Evolutionary conservation across 208 protist genomes (phyloP).

Genomic region (Kentomonas sorsogonicus): DNA sequence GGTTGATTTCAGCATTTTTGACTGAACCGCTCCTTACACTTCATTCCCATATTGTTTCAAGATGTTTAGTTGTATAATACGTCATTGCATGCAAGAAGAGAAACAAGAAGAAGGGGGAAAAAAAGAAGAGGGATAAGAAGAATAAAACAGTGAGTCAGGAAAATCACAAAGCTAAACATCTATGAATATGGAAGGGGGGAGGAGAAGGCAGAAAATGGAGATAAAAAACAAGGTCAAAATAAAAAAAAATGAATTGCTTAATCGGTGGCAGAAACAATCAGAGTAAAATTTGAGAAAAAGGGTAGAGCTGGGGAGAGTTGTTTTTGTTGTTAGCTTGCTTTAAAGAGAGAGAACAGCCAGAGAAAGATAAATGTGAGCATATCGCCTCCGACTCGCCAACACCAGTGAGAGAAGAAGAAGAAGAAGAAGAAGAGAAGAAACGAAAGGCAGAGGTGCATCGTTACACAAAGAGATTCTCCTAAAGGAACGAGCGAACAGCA

Average conservation of each 20-base stretch:
- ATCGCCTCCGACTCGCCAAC: background rate
- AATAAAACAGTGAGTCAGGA: slow-evolving; percentile 1
- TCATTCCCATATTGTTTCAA: background rate
- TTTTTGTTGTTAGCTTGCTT: background rate
- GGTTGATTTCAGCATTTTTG: no score
- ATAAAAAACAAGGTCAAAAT: background rate
- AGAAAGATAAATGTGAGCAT: background rate
- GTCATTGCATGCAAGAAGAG: background rate
- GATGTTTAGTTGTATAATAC: background rate
- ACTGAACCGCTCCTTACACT: background rate
- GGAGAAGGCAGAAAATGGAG: background rate
- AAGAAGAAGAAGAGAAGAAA: background rate
- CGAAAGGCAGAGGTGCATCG: background rate
- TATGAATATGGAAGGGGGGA: background rate
- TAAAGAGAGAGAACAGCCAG: background rate
- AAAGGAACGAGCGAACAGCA: slow-evolving; percentile 14
- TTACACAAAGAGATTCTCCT: slow-evolving; percentile 15
- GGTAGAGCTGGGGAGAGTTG: background rate
- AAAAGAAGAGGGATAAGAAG: background rate
- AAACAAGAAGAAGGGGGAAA: background rate
- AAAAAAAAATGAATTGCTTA: no score
- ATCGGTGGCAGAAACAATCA: no score
- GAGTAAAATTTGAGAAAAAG: background rate
- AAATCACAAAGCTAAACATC: background rate
- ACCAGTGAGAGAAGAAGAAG: no score